phyloP scores from a whole-genome alignment of 108 stramenopile genomes.

The Cyclotella kingstonii region DNA sequence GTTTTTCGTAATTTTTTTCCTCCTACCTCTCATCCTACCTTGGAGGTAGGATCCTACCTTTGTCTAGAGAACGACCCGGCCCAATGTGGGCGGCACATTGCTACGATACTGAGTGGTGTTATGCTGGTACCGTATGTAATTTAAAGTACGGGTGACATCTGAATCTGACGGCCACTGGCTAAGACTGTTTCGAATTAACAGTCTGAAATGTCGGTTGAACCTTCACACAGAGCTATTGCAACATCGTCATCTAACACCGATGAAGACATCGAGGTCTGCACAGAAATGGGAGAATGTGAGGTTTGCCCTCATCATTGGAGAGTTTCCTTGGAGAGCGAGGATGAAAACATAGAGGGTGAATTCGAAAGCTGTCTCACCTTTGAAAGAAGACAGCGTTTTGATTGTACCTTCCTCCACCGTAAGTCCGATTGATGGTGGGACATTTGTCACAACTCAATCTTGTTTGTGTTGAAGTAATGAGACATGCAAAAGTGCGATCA shows the following conservation, averaged over 20 bases:
- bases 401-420: constrained; percentile 34
- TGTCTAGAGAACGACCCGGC: no score
- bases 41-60: no score
- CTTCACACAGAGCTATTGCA: background rate
- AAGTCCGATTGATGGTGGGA: background rate
- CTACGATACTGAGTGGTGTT: background rate
- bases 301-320: constrained; percentile 20
- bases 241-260: background rate
- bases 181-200: no score
- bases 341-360: constrained; percentile 28
- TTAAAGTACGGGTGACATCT: background rate
- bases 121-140: background rate
- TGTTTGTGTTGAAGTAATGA: background rate
- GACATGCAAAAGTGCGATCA: no score
- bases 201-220: background rate
- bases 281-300: constrained; percentile 33
- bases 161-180: no score
- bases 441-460: background rate
- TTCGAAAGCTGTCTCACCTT: constrained; percentile 24
- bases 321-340: constrained; percentile 20
- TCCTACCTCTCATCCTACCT: no score
- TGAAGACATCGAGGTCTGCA: constrained; percentile 18
- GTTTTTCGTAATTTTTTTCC: no score
- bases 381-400: constrained; percentile 32
- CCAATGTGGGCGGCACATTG: no score